Evolutionary conservation across 768 basidiomycete species (phyloP).

Genomic region (Leccinum ochraceum): DNA sequence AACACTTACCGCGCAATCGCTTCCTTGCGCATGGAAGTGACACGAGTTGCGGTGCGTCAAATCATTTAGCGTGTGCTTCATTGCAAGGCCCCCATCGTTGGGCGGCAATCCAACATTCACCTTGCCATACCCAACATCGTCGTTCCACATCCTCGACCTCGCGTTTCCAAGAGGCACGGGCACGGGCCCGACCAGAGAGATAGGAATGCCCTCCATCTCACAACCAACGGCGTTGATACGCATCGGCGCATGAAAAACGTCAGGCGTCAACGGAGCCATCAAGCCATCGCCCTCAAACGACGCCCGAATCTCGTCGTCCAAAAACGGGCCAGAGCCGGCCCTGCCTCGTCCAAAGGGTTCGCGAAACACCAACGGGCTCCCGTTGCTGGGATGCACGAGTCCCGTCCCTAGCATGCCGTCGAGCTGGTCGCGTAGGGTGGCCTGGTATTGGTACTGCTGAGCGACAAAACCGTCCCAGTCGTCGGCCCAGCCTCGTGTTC

Average conservation of each 20-base stretch:
- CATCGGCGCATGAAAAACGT: not conserved
- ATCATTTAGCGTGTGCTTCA: conserved; percentile 1
- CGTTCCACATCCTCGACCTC: not conserved
- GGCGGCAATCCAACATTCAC: not conserved
- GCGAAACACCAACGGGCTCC: not conserved
- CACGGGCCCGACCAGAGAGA: conserved; percentile 11
- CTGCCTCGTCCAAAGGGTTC: conserved; percentile 7
- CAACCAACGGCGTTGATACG: not conserved
- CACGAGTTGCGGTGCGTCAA: not conserved
- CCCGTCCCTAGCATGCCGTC: not conserved
- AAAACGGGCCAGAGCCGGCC: conserved; percentile 10
- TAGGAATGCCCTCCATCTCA: conserved; percentile 5
- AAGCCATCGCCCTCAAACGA: conserved; percentile 13
- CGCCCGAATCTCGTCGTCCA: conserved; percentile 24
- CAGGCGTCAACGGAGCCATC: not conserved
- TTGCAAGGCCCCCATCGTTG: not conserved
- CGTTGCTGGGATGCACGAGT: not conserved
- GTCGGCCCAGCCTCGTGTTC: conserved; percentile 17
- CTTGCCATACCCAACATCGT: conserved; percentile 1
- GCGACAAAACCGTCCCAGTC: conserved; percentile 18
- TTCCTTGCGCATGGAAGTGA: conserved; percentile 1
- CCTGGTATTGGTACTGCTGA: not conserved
- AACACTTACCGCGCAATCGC: conserved; percentile 11
- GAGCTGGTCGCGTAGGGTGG: not conserved
- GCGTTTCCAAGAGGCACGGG: not conserved